Conservation (phyloP, 108 stramenopile genomes). For the Aurantiochytrium sp. region DNA sequence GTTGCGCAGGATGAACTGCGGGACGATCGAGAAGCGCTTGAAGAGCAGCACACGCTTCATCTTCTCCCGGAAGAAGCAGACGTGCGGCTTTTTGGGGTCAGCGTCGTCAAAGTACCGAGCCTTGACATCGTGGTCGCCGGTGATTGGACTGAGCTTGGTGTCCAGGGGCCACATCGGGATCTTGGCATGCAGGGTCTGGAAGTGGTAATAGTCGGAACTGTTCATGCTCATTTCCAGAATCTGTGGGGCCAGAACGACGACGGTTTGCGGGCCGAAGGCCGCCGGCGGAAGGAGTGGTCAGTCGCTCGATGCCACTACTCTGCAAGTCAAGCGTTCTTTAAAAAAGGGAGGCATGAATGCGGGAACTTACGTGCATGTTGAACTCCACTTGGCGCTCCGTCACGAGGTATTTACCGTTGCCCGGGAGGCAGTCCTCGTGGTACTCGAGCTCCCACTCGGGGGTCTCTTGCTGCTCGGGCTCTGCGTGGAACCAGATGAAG, state of each 20-base stretch:
- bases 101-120: neutral
- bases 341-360: no score
- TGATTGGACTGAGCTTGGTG: neutral
- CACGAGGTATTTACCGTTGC: neutral
- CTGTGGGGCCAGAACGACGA: neutral
- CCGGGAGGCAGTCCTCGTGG: neutral
- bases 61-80: neutral
- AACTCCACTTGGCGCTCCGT: neutral
- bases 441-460: constrained; percentile 20
- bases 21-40: neutral
- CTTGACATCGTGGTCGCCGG: neutral
- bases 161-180: neutral
- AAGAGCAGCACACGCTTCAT: neutral
- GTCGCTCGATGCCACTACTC: no score
- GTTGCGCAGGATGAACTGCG: neutral
- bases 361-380: neutral
- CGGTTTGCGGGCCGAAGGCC: no score
- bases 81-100: neutral
- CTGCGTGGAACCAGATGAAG: constrained; percentile 21
- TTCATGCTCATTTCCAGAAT: neutral
- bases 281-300: no score
- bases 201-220: neutral
- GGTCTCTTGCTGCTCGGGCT: neutral
- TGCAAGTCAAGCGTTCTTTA: neutral
- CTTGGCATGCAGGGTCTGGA: constrained; percentile 6